Conservation (phyloP, 192 early-diverging fungal genomes). For the Coemansia sp. region DNA sequence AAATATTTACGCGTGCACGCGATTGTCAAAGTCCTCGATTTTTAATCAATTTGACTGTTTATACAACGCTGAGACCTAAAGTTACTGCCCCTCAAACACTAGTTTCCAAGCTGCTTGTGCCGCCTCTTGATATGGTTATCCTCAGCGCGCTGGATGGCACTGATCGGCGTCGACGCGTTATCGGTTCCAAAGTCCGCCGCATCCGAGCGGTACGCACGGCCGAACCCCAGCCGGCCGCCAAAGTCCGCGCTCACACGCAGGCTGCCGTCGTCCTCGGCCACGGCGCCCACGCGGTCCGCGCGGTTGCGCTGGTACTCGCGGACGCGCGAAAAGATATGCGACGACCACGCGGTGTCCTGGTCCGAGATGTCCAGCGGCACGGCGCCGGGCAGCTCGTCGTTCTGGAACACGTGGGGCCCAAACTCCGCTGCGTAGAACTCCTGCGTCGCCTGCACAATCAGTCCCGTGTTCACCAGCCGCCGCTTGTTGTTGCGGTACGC, state of each 20-base stretch:
- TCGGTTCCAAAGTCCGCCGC: slow-evolving; percentile 17
- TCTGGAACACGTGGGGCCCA: slow-evolving; percentile 13
- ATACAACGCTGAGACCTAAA: not conserved
- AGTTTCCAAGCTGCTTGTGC: not conserved
- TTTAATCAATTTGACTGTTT: too few species aligned
- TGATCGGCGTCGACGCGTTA: slow-evolving; percentile 25
- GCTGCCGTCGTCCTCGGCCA: slow-evolving; percentile 50
- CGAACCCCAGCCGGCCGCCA: slow-evolving; percentile 8
- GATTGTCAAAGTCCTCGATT: not conserved
- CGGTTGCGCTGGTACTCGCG: slow-evolving; percentile 43
- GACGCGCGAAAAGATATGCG: slow-evolving; percentile 30
- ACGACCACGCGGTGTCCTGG: slow-evolving; percentile 42
- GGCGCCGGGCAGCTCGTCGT: slow-evolving; percentile 32
- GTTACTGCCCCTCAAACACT: not conserved
- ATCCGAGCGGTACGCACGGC: not conserved
- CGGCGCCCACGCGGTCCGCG: slow-evolving; percentile 39
- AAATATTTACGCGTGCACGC: slow-evolving; percentile 7
- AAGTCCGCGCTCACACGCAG: slow-evolving; percentile 31
- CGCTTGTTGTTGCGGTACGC: slow-evolving; percentile 40
- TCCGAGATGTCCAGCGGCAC: slow-evolving; percentile 50
- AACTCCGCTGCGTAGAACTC: slow-evolving; percentile 45
- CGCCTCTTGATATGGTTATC: slow-evolving; percentile 27
- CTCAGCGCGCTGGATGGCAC: slow-evolving; percentile 39
- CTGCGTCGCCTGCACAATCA: slow-evolving; percentile 37
- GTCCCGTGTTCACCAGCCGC: slow-evolving; percentile 31